Evolutionary conservation across 352 stramenopile genomes (phyloP), one percentile per base, ranked within the genome.

Genomic region (Pythium aphanidermatum): DNA sequence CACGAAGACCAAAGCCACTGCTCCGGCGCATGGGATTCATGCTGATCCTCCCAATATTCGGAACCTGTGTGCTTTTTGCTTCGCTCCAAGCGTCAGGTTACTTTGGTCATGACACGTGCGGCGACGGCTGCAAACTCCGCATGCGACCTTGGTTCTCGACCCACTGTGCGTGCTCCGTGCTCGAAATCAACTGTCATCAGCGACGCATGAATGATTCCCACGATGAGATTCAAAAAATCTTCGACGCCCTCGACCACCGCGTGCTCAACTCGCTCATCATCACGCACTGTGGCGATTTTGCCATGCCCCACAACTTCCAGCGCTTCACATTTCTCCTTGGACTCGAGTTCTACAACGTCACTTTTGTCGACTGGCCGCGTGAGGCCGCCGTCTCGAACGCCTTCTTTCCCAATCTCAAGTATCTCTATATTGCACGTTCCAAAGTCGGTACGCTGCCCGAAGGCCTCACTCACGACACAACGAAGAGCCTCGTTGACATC

Each of bases 321-420:
- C 32, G 13, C 3, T 74, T 79, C 16, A 16, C 13, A 10, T 65
- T 59, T 11, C 54, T 79, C 5, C 44, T 67, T 8, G 50, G 46
- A n/a, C 37, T 79, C 25, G 63, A 80, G 39, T 46, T 80, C 37
- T 76, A 76, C 51, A 80, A 80, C 47, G 48, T 56, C 14, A 63
- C 59, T 0, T 36, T 79, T 20, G 16, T 56, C 3, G 21, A 63
- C 7, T 79, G 68, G 68, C 13, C 54, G 4, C 46, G 20, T 2
- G 46, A 37, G 8, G 55, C 63, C 2, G 65, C 63, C 0, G 28
- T 76, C 1, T 65, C 62, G 12, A 23, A 55, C 3, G 28, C 49
- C 3, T 51, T 61, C 10, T 42, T 71, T 0, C 53, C 55, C 5
- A 46, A 12, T n/a, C 39, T 77, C 21, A 51, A 36, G 3, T 59